phyloP scores from a whole-genome alignment of 306 rosid genomes.

The Corylus americana region DNA sequence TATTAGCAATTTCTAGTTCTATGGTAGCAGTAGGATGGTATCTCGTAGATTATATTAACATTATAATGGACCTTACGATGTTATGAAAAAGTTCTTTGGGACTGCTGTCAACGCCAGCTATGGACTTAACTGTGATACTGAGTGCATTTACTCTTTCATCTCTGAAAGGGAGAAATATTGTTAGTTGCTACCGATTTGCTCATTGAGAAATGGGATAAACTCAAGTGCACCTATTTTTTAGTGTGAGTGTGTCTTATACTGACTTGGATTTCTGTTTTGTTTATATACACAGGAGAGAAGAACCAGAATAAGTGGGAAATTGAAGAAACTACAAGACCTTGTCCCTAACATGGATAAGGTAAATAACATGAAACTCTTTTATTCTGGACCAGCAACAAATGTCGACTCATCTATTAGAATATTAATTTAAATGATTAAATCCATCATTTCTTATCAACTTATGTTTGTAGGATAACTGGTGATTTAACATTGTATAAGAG shows the following conservation, averaged over 20 bases:
- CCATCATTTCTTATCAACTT: too few relatives aligned
- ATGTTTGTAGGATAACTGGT: too few relatives aligned
- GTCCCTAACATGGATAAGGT: constrained; percentile 99
- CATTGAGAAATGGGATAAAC: neutral
- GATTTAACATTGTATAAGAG: too few relatives aligned
- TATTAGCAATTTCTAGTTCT: neutral
- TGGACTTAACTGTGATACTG: neutral
- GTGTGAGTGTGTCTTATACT: neutral
- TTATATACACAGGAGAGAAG: constrained; percentile 67
- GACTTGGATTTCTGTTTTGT: neutral
- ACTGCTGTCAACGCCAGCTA: neutral
- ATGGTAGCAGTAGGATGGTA: neutral
- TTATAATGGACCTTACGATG: neutral
- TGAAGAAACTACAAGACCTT: constrained; percentile 89
- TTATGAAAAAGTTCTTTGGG: neutral
- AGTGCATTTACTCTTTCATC: neutral
- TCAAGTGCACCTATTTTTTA: neutral
- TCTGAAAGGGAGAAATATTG: neutral
- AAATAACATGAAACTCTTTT: neutral
- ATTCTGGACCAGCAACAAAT: neutral
- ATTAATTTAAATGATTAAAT: too few relatives aligned
- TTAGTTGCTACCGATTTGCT: neutral
- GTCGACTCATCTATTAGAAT: neutral
- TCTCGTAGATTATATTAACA: neutral
- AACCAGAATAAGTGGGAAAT: constrained; percentile 85